These are phyloP conservation scores for Urostyla sp. DNA, from an alignment of 73 alveolate genomes.

Conservation along the genomic window DNA sequence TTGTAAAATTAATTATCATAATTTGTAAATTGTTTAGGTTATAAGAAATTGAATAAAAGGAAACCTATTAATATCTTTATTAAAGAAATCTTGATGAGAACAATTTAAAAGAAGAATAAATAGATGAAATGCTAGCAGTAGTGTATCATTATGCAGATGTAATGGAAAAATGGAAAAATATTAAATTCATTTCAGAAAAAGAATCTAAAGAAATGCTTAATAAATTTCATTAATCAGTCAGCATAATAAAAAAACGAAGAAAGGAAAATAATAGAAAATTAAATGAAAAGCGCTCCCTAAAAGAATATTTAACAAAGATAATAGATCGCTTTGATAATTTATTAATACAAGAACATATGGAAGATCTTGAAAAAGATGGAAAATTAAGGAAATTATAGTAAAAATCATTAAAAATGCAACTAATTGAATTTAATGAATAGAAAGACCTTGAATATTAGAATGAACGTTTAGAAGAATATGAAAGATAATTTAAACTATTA, in stretches of 20 bases:
- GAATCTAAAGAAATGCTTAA: constrained; percentile 36
- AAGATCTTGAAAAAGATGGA: constrained; percentile 16
- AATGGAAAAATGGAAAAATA: constrained; percentile 40
- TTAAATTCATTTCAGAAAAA: constrained; percentile 33
- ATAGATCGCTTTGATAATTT: constrained; percentile 30
- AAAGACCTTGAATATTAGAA: background rate
- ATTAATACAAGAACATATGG: constrained; percentile 6
- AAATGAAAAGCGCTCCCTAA: background rate
- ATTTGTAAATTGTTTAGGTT: background rate
- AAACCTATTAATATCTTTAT: constrained; percentile 37
- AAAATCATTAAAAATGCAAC: constrained; percentile 25
- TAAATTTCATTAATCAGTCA: constrained; percentile 11
- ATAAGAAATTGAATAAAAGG: constrained; percentile 15
- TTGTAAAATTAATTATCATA: background rate
- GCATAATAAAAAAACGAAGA: constrained; percentile 4
- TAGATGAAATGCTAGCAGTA: constrained; percentile 43
- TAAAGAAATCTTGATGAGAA: constrained; percentile 33
- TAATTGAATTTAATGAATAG: background rate
- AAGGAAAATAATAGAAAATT: constrained; percentile 37
- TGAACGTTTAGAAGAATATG: constrained; percentile 29
- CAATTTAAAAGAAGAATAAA: constrained; percentile 32
- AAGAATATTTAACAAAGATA: background rate
- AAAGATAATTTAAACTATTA: constrained; percentile 8
- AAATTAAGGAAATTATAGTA: background rate
- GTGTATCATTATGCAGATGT: constrained; percentile 57